A percentile compares a stretch with the other conserved stretches of the same genome.
These are phyloP conservation scores for Parathielavia hyrcaniae DNA, from an alignment of 495 filamentous ascomycete genomes.

Conservation along the genomic window DNA sequence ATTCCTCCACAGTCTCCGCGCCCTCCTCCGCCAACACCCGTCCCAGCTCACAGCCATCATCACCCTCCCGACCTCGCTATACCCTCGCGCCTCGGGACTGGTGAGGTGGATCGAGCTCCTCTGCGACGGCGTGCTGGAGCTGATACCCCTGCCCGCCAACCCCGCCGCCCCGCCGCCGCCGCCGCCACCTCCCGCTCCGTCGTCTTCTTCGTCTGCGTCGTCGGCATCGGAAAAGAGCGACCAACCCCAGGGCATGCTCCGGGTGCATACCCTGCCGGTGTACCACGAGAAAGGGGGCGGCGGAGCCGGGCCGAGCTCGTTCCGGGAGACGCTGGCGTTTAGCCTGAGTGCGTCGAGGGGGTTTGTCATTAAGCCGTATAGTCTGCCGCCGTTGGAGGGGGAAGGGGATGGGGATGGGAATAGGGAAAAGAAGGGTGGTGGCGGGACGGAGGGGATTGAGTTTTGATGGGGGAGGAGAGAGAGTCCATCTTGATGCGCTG, in stretches of 20 bases:
- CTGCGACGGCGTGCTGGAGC: slow-evolving; percentile 78
- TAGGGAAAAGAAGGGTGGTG: slow-evolving; percentile 50
- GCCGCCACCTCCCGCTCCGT: slow-evolving; percentile 9
- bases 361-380: slow-evolving; percentile 82
- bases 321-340: slow-evolving; percentile 84
- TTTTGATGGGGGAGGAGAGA: slow-evolving; percentile 27
- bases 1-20: slow-evolving; percentile 75
- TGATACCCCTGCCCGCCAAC: slow-evolving; percentile 74
- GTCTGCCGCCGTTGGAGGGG: slow-evolving; percentile 79
- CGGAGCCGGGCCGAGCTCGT: slow-evolving; percentile 57
- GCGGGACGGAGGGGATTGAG: slow-evolving; percentile 27
- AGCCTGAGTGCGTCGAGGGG: slow-evolving; percentile 71
- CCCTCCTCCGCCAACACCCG: slow-evolving; percentile 62
- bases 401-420: slow-evolving; percentile 63
- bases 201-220: neutral
- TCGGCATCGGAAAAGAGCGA: slow-evolving; percentile 49
- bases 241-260: slow-evolving; percentile 77
- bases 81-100: slow-evolving; percentile 69
- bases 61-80: slow-evolving; percentile 73
- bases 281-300: slow-evolving; percentile 81
- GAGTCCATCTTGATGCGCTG: neutral
- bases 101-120: slow-evolving; percentile 85
- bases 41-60: slow-evolving; percentile 64
- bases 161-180: slow-evolving; percentile 50
- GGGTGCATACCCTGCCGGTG: slow-evolving; percentile 73